Base-by-base conservation (phyloP, 805 yeast genomes). In the Phaffomyces opuntiae region DNA sequence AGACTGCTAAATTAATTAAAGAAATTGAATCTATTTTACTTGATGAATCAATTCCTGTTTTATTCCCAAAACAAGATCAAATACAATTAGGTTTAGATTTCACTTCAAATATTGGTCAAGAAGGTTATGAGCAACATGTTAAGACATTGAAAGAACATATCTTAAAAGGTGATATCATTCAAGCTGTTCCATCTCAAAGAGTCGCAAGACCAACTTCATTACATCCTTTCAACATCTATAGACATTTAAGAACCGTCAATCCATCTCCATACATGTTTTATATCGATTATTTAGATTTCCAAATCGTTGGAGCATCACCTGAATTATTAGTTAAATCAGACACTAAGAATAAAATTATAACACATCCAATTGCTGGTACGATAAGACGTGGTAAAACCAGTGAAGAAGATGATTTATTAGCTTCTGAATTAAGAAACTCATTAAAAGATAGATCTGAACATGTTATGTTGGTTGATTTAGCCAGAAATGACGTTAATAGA, bases 301-400 rank as follows among this genome's bases (percentile, higher is more conserved):
- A 90, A 64, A 77, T 93, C 40, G 91, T 93, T 46, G 99, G 99
- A 40, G 99, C 99, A 0, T 88, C 96, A 12, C 99, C 99, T 2
- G 99, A 93, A 64, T 68, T 91, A 46, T 72, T 93, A 47, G 97
- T 91, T 45, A 87, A 88, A 64, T 72, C 88, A 7, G 96, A 89
- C 54, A 50, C 54, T 24, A 72, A 82, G 33, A 80, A 83, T 51
- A 80, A 86, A 55, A 78, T 93, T 17, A 74, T 91, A 43, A 93
- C 97, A 3, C 98, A 93, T 64, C 99, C 99, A 19, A 93, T 93
- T 61, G 99, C 99, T 1, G 99, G 99, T 43, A 93, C 99, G 3
- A 84, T 93, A 48, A 78, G 72, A 54, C 80, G 99, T 60, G 99
- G 99, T 42, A 76, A 78, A 55, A 88, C 98, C 9, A 70, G 81